Percentiles rank a stretch among this genome's conserved stretches.
phyloP scores from a whole-genome alignment of 768 basidiomycete species.

The Leucocoprinus leucothites region DNA sequence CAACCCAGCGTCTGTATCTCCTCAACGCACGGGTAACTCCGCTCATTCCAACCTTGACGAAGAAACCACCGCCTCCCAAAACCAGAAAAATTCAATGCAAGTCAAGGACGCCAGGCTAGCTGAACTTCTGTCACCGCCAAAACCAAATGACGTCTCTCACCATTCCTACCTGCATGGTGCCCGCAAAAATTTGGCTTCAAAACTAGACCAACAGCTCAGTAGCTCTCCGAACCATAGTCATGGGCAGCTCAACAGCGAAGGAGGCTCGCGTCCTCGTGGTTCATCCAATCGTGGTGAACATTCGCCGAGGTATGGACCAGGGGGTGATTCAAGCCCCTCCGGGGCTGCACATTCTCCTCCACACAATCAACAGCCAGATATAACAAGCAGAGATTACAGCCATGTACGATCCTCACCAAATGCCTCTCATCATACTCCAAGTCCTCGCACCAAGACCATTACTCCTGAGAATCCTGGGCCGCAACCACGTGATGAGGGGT shows the following conservation, averaged over 20 bases:
- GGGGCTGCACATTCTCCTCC: neutral
- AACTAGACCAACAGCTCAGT: constrained; percentile 3
- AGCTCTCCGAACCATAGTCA: neutral
- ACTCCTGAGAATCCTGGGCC: neutral
- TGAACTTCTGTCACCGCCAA: constrained; percentile 1
- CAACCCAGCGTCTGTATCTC: constrained; percentile 1
- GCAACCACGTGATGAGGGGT: neutral
- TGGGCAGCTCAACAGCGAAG: neutral
- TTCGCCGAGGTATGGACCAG: neutral
- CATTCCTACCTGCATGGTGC: constrained; percentile 7
- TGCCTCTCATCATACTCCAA: constrained; percentile 4
- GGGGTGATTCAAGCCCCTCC: constrained; percentile 6
- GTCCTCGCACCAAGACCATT: constrained; percentile 3
- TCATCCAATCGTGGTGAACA: constrained; percentile 6
- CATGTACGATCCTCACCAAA: constrained; percentile 3
- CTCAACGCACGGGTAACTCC: constrained; percentile 8
- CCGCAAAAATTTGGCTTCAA: constrained; percentile 4
- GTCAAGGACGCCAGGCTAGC: constrained; percentile 8
- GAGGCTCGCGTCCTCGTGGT: neutral
- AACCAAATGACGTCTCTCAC: constrained; percentile 1
- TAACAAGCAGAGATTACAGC: neutral
- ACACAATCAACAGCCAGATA: neutral
- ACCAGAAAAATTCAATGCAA: neutral
- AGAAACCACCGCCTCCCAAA: neutral
- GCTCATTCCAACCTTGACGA: neutral